Conservation (phyloP, 2,329 filamentous ascomycete genomes). For the Diplodia corticola region DNA sequence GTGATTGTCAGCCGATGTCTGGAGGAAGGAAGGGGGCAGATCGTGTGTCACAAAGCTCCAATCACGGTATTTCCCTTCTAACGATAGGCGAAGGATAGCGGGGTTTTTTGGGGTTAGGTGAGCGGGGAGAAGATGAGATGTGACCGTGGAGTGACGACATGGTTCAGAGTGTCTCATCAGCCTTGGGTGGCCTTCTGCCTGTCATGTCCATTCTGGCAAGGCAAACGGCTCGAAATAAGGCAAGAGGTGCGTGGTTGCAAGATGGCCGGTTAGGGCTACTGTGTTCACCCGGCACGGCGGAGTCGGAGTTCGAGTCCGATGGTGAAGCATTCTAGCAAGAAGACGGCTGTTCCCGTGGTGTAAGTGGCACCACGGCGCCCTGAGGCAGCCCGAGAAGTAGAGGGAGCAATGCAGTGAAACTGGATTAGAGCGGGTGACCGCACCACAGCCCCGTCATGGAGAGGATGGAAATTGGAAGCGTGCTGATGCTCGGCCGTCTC, state of each 20-base stretch:
- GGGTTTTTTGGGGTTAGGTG: background rate
- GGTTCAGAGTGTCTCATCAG: background rate
- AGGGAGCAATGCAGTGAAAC: background rate
- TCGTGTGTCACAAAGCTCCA: background rate
- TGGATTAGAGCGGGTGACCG: constrained; percentile 1
- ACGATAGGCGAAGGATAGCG: background rate
- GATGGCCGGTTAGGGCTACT: background rate
- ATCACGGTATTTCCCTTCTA: background rate
- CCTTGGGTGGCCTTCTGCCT: background rate
- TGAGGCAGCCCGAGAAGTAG: constrained; percentile 4
- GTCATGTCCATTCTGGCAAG: background rate
- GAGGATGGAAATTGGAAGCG: background rate
- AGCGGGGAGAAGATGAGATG: background rate
- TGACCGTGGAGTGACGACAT: background rate
- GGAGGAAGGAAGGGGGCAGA: background rate
- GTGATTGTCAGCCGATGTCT: background rate
- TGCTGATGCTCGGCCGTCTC: background rate
- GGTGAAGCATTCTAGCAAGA: background rate
- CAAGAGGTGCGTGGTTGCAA: background rate
- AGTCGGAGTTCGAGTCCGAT: background rate
- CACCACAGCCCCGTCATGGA: background rate
- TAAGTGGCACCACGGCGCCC: background rate
- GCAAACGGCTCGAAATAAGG: background rate
- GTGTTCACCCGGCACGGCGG: background rate
- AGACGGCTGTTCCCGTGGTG: background rate